Evolutionary conservation across 106 monocot genomes (phyloP), one percentile per base, ranked within the genome.

Genomic region (Vanilla planifolia): DNA sequence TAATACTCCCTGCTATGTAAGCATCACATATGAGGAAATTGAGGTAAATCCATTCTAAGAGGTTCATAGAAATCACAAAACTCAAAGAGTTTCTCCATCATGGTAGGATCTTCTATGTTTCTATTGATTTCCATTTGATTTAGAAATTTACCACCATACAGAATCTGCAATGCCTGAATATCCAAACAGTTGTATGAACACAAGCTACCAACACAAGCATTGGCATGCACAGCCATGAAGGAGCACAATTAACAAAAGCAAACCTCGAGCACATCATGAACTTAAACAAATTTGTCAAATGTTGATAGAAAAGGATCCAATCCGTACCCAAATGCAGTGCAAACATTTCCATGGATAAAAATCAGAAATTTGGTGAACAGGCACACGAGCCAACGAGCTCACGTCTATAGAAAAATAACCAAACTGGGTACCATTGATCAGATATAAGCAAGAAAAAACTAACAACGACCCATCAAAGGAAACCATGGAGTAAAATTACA

Each of bases 401-500:
- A 32, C 6, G 40, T 53, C 53, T 16, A 53, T 53, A 16, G 4
- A 30, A 53, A 32, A n/a, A 14, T 15, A 53, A n/a, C 27, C 53
- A 1, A 15, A 53, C 28, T 32, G 53, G 53, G 30, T 32, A 10
- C 53, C 53, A 53, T 53, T 53, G 53, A 53, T 53, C 53, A 32
- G 30, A 35, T 7, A 33, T 57, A 36, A 34, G 35, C 57, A 34
- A 9, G 35, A 11, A n/a, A 35, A 57, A 33, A 57, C 20, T 21
- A 57, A 57, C 57, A 53, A 53, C 29, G 15, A 27, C 28, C 53
- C 33, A 57, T 34, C 20, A 57, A 35, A 57, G 57, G 35, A 33
- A 57, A 36, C 57, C 34, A 50, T 36, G 4, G n/a, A 50, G 36
- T 21, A 26, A 28, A 43, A 23, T 26, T 37, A 51, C 4, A 51